Conservation (phyloP, 106 monocot genomes). For the Posidonia australis region DNA sequence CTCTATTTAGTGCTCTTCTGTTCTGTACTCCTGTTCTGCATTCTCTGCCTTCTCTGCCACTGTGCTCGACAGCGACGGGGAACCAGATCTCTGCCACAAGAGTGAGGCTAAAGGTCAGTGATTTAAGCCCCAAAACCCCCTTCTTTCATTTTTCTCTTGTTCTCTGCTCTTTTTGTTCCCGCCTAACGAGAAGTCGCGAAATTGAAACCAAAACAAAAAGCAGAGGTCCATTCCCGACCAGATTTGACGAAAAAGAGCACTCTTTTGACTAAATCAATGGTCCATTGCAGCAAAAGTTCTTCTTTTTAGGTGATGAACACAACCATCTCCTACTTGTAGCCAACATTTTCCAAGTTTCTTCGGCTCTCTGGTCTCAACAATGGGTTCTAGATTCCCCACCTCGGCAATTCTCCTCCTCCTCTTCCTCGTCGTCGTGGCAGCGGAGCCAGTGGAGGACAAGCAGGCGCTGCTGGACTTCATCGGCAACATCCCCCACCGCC, state of each 20-base stretch:
- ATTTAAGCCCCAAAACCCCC: too few relatives aligned
- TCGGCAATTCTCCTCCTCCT: conserved; percentile 1
- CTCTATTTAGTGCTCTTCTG: too few relatives aligned
- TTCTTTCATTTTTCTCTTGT: too few relatives aligned
- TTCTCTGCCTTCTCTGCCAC: too few relatives aligned
- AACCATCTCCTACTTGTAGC: not conserved
- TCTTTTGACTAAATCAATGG: conserved; percentile 3
- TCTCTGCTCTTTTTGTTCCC: too few relatives aligned
- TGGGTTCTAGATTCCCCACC: conserved; percentile 4
- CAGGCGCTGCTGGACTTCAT: conserved; percentile 67
- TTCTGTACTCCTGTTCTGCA: too few relatives aligned
- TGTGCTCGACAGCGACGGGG: too few relatives aligned
- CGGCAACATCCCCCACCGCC: conserved; percentile 9
- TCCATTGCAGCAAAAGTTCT: too few relatives aligned
- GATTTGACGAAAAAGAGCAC: not conserved
- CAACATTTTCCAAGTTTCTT: not conserved
- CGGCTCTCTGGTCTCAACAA: not conserved
- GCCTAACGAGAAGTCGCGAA: too few relatives aligned
- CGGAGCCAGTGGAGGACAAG: conserved; percentile 51
- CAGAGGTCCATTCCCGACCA: not conserved
- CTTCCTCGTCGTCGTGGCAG: conserved; percentile 1
- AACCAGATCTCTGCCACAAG: too few relatives aligned
- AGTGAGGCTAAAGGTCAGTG: too few relatives aligned
- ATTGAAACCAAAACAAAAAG: not conserved
- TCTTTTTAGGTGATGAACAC: not conserved